Evolutionary conservation across 169 alveolate species (phyloP), one percentile per base, ranked within the genome.

Genomic region (Plasmodium fragile): DNA sequence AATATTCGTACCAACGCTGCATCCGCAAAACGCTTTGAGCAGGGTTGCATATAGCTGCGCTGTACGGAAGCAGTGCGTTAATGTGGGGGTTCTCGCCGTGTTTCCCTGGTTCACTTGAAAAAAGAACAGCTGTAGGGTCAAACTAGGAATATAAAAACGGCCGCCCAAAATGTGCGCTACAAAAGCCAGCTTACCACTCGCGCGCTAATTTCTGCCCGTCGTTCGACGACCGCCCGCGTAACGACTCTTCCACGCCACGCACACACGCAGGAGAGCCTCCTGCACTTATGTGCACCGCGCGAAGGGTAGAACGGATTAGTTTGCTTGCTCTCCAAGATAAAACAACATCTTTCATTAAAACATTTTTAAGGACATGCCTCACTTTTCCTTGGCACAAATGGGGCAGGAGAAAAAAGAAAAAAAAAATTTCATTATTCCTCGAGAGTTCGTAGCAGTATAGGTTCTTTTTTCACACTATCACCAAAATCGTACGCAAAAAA

Each of bases 211-310:
- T 65, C 34, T 65, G 36, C 30, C 75, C 41, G 8, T 25, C 75
- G 36, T 22, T 28, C n/a, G 75, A 28, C 36, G 28, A 34, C 36
- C 36, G 0, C 16, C 36, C 39, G 36, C 13, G 34, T 65, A 18
- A 11, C 36, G 41, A 65, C 75, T 7, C 75, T 25, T 65, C 41
- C 75, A 65, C 36, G 13, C 41, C 41, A 65, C 18, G 36, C 30
- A 65, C 75, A 65, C 75, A 65, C 75, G 36, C n/a, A 49, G 59
- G 22, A 49, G 59, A 49, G 59, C 59, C 59, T 49, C 59, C 59
- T 13, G n/a, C 59, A 13, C 22, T 49, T 3, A 49, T 65, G 75
- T 65, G 36, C 36, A 65, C 75, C 39, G 59, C 59, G 22, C 16
- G 59, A 49, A 49, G 2, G 59, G 59, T 3, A 49, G 59, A 49